Percentiles rank a stretch among this genome's conserved stretches.
Conservation (phyloP, 164 flowering plant genomes). For the Nelumbo lutea region DNA sequence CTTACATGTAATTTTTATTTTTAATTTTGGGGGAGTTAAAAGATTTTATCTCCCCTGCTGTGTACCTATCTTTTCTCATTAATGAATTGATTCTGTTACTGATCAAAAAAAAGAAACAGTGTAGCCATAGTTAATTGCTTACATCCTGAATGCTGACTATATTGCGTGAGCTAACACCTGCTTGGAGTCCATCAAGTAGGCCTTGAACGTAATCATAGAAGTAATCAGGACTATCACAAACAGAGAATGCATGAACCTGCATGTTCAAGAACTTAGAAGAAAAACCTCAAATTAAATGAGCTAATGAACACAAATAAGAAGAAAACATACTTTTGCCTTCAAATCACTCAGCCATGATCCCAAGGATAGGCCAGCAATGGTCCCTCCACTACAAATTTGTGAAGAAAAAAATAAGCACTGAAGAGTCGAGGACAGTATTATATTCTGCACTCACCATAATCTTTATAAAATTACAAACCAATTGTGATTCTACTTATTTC, state of each 20-base stretch:
- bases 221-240: constrained; percentile 90
- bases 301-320: constrained; percentile 1
- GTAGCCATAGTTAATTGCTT: constrained; percentile 16
- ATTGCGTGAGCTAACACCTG: constrained; percentile 64
- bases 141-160: constrained; percentile 71
- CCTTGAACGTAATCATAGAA: constrained; percentile 73
- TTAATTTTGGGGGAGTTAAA: no score
- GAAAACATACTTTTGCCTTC: constrained; percentile 68
- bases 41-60: no score
- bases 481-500: no score
- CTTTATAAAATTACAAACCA: not conserved
- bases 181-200: constrained; percentile 77
- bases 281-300: not conserved
- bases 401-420: not conserved
- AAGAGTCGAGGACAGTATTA: not conserved
- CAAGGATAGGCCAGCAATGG: constrained; percentile 83
- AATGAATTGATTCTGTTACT: no score
- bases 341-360: constrained; percentile 68
- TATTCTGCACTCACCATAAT: not conserved
- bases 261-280: constrained; percentile 5
- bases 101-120: no score
- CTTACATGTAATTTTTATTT: no score
- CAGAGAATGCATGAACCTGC: constrained; percentile 86
- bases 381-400: constrained; percentile 65
- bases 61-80: no score